These are phyloP conservation scores for Clavaria fumosa DNA, from an alignment of 768 basidiomycete species.

Conservation along the genomic window DNA sequence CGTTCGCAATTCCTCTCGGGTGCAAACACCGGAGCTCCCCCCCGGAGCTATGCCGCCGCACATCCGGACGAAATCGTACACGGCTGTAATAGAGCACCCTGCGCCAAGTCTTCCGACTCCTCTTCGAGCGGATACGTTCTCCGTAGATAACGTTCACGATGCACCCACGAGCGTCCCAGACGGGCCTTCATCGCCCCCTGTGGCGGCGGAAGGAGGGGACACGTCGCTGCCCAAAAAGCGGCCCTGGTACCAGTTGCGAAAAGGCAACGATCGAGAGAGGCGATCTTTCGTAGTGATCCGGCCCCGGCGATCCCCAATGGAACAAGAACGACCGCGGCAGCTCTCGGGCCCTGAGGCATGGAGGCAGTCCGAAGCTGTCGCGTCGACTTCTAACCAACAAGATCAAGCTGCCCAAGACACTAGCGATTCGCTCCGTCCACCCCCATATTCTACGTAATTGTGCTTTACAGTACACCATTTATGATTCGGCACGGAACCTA, in stretches of 20 bases:
- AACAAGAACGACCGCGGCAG: slow-evolving; percentile 21
- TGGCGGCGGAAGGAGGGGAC: slow-evolving; percentile 13
- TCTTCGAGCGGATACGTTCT: slow-evolving; percentile 5
- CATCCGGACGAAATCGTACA: slow-evolving; percentile 66
- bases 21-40: slow-evolving; percentile 26
- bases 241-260: slow-evolving; percentile 53
- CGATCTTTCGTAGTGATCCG: slow-evolving; percentile 56
- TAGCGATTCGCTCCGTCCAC: too few relatives aligned
- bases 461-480: too few relatives aligned
- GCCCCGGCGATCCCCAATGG: slow-evolving; percentile 31
- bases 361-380: neutral
- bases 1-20: slow-evolving; percentile 31
- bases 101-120: slow-evolving; percentile 15
- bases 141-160: too few relatives aligned
- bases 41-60: slow-evolving; percentile 58
- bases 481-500: too few relatives aligned
- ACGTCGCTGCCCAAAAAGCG: slow-evolving; percentile 39
- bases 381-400: neutral
- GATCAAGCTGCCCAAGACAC: too few relatives aligned
- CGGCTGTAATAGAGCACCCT: slow-evolving; percentile 66
- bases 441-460: too few relatives aligned
- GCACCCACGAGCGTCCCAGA: neutral
- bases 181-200: neutral
- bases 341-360: slow-evolving; percentile 4
- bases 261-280: slow-evolving; percentile 20